Percentiles rank a stretch among this genome's conserved stretches.
phyloP scores from a whole-genome alignment of 1,284 basidiomycete species.

The Irpex sp. region DNA sequence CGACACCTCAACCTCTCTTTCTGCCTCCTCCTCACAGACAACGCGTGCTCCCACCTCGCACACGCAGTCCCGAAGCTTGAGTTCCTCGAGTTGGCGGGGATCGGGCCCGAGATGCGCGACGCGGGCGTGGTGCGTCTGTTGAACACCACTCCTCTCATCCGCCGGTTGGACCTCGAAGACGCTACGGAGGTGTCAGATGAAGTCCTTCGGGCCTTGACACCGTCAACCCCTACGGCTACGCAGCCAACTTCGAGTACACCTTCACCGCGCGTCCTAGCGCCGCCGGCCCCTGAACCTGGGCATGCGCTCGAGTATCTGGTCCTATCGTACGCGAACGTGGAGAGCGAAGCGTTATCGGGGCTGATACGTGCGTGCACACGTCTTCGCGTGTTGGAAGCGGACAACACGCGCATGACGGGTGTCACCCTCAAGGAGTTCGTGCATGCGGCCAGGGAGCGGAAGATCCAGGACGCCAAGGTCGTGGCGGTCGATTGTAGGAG shows the following conservation, averaged over 20 bases:
- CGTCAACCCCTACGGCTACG: conserved; percentile 24
- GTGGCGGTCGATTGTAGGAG: conserved; percentile 76
- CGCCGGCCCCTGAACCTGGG: conserved; percentile 39
- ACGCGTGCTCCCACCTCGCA: conserved; percentile 69
- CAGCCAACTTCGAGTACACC: conserved; percentile 1
- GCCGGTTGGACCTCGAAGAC: conserved; percentile 83
- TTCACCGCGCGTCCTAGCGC: not conserved
- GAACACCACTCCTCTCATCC: conserved; percentile 65
- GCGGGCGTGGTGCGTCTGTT: conserved; percentile 73
- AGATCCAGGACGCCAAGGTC: conserved; percentile 48
- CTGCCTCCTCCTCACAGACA: conserved; percentile 74
- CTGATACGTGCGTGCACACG: conserved; percentile 62
- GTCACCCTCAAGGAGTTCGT: conserved; percentile 69
- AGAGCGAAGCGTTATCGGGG: conserved; percentile 57
- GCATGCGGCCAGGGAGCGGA: conserved; percentile 44
- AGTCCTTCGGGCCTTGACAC: conserved; percentile 66
- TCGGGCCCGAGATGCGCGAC: conserved; percentile 66
- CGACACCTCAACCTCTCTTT: conserved; percentile 77
- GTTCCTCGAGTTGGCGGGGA: conserved; percentile 77
- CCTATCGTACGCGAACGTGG: conserved; percentile 70
- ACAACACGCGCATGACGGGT: conserved; percentile 73
- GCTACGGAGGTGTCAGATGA: conserved; percentile 73
- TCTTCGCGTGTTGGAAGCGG: conserved; percentile 70
- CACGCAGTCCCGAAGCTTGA: conserved; percentile 73
- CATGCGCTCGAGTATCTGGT: conserved; percentile 70